Evolutionary conservation across 371 early-diverging fungal genomes (phyloP), one percentile per base, ranked within the genome.

Genomic region (Mucor irregularis): DNA sequence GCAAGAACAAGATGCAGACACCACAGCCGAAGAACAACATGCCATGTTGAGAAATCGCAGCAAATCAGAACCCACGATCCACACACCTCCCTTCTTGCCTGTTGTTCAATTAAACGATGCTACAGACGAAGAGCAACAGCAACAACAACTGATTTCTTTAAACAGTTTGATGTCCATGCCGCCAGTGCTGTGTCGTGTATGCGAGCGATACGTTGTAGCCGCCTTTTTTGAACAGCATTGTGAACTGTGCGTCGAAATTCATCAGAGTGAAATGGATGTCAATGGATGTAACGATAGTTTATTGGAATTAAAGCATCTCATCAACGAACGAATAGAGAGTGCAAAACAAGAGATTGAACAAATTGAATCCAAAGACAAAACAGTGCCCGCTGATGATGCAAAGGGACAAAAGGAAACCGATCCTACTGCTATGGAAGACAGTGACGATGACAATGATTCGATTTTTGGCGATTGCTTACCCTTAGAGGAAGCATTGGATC

Each of bases 151-250:
- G 3, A 47, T 45, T 4, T 64, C 67, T 3, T 43, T 66, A 8
- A 38, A 61, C 5, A 63, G 49, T 22, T 44, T 76, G 29, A 57
- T 72, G 61, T 29, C 54, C 3, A 49, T 71, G 29, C 81, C 69
- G 34, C 86, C 67, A 39, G 79, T 84, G 0, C 74, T 91, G 0
- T 94, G 95, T 67, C 83, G 86, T 30, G 85, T 94, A 19, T 94
- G 95, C 57, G 95, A 94, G 61, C 74, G 86, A 34, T 79, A 75
- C 57, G 81, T 91, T n/a, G 86, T 90, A 1, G 86, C 87, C 7
- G 66, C 84, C 0, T 80, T 86, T 42, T 93, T 94, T 64, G 90
- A 90, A 58, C 82, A 84, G 52, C 95, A 94, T 67, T 80, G 87
- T 10, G 80, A 73, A 34, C 56, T 78, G 4, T 94, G 95, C 69